These are phyloP conservation scores for Rutstroemia sp. DNA, from an alignment of 2,329 filamentous ascomycete genomes.

Conservation along the genomic window DNA sequence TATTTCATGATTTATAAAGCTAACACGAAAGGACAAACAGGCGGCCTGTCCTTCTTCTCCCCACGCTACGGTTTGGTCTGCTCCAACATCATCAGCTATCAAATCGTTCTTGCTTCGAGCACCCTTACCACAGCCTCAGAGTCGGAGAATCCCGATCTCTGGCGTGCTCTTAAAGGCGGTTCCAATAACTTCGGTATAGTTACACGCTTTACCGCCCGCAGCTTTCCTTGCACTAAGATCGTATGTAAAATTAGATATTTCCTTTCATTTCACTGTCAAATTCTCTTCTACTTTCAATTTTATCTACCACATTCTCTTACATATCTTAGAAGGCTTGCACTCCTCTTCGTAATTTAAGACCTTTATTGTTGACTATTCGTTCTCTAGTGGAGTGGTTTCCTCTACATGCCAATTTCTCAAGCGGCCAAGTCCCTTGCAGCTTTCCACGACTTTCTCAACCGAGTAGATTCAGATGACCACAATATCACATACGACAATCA, in stretches of 20 bases:
- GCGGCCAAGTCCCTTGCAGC: constrained; percentile 20
- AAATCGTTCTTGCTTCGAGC: constrained; percentile 13
- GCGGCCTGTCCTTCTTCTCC: constrained; percentile 20
- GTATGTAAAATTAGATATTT: no score
- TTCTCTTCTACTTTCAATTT: no score
- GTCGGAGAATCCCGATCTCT: constrained; percentile 12
- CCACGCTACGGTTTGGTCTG: constrained; percentile 12
- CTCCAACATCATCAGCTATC: constrained; percentile 17
- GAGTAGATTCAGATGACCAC: constrained; percentile 3
- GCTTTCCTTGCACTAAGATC: constrained; percentile 5
- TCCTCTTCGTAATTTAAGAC: no score
- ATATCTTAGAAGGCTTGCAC: no score
- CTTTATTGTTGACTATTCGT: no score
- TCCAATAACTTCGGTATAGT: constrained; percentile 18
- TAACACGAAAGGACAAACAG: neutral
- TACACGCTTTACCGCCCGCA: constrained; percentile 9
- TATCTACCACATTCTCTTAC: no score
- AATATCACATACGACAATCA: constrained; percentile 13
- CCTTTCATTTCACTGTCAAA: no score
- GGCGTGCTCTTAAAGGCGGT: constrained; percentile 15
- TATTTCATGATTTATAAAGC: constrained; percentile 37
- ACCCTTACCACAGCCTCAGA: constrained; percentile 10
- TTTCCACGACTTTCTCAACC: constrained; percentile 21
- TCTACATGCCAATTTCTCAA: constrained; percentile 26
- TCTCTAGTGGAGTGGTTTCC: constrained; percentile 31